Conservation (phyloP, 1,284 basidiomycete species). For the Ustilago xerochloae region DNA sequence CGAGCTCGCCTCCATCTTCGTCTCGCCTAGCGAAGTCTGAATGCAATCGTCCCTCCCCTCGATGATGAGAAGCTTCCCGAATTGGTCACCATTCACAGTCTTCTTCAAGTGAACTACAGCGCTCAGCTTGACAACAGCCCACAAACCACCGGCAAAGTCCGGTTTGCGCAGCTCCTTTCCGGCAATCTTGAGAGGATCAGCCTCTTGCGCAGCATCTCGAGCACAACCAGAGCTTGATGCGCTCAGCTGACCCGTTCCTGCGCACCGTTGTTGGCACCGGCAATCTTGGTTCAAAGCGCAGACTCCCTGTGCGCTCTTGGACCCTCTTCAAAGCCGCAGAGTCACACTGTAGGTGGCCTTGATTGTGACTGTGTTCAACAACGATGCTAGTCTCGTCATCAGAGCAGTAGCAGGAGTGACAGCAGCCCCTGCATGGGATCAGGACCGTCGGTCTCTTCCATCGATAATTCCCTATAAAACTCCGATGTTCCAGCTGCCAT, state of each 20-base stretch:
- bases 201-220: neutral
- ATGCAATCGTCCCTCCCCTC: neutral
- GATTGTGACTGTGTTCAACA: no score
- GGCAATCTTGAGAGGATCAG: slow-evolving; percentile 13
- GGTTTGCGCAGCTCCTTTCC: neutral
- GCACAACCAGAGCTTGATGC: no score
- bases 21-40: slow-evolving; percentile 20
- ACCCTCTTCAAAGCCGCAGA: neutral
- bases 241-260: neutral
- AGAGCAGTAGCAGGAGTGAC: neutral
- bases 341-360: neutral
- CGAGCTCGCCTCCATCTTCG: slow-evolving; percentile 23
- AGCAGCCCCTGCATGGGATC: neutral
- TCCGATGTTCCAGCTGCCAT: neutral
- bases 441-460: neutral
- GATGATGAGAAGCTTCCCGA: neutral
- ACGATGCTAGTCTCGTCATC: neutral
- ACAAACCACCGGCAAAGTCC: slow-evolving; percentile 1
- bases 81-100: neutral
- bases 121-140: no score
- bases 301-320: neutral
- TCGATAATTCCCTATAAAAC: slow-evolving; percentile 11
- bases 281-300: neutral
- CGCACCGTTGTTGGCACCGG: neutral
- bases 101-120: neutral